Conservation (phyloP, 371 early-diverging fungal genomes). For the Paraphysoderma sedebokerense region DNA sequence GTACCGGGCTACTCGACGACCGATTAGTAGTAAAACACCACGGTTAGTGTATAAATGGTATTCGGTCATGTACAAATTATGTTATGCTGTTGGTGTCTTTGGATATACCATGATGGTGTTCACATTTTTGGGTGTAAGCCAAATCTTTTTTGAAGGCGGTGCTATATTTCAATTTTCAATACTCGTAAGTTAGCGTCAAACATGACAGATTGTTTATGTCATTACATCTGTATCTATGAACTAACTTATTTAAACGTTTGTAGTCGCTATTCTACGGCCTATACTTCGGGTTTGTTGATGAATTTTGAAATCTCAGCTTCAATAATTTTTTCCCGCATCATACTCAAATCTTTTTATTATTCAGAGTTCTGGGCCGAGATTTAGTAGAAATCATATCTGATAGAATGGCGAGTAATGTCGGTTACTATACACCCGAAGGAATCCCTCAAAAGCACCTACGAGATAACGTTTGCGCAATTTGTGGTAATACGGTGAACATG, state of each 20-base stretch:
- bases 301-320: neutral
- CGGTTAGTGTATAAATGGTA: conserved; percentile 54
- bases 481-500: conserved; percentile 48
- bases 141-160: conserved; percentile 17
- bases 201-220: too few species aligned
- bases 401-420: conserved; percentile 44
- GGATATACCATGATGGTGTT: conserved; percentile 37
- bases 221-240: too few species aligned
- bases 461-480: conserved; percentile 62
- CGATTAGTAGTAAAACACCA: too few species aligned
- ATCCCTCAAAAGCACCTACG: conserved; percentile 49
- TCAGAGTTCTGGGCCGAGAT: conserved; percentile 55
- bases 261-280: conserved; percentile 38
- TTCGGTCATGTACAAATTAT: conserved; percentile 36
- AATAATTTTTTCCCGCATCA: too few species aligned
- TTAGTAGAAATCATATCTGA: conserved; percentile 68
- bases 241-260: conserved; percentile 24
- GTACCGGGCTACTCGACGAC: neutral
- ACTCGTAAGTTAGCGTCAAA: too few species aligned
- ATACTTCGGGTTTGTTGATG: conserved; percentile 41
- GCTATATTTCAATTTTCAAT: too few species aligned
- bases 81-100: conserved; percentile 38
- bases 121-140: conserved; percentile 34
- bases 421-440: conserved; percentile 47
- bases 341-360: neutral